These are phyloP conservation scores for Spinellus fusiger DNA, from an alignment of 192 early-diverging fungal species.

Conservation along the genomic window DNA sequence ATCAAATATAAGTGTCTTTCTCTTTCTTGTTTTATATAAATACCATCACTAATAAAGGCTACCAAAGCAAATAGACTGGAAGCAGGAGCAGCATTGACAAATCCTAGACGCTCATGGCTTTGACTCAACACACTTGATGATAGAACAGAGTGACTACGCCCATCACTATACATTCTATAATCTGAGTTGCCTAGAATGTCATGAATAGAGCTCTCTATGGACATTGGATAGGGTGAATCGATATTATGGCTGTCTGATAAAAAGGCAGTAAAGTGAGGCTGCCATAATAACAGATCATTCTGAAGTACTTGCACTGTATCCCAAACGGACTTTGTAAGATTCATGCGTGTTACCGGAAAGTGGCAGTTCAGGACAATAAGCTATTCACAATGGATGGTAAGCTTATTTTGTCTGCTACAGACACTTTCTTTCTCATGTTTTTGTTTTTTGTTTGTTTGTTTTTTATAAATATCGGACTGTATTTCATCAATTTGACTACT, in stretches of 20 bases:
- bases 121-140: conserved; percentile 16
- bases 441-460: too few relatives aligned
- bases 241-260: background rate
- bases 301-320: conserved; percentile 37
- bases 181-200: background rate
- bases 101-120: conserved; percentile 19
- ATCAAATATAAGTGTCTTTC: too few relatives aligned
- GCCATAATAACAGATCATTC: conserved; percentile 40
- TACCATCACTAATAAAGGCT: conserved; percentile 17
- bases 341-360: conserved; percentile 31
- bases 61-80: conserved; percentile 18
- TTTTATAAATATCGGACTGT: too few relatives aligned
- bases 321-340: conserved; percentile 28
- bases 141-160: background rate
- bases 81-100: background rate
- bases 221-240: background rate
- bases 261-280: conserved; percentile 19
- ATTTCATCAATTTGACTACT: too few relatives aligned
- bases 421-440: too few relatives aligned
- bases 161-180: background rate
- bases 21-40: too few relatives aligned
- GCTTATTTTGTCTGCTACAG: too few relatives aligned
- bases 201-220: background rate
- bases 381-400: too few relatives aligned
- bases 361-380: conserved; percentile 35